Conservation (phyloP, 2,329 filamentous ascomycete species). For the Laburnicola sp. region DNA sequence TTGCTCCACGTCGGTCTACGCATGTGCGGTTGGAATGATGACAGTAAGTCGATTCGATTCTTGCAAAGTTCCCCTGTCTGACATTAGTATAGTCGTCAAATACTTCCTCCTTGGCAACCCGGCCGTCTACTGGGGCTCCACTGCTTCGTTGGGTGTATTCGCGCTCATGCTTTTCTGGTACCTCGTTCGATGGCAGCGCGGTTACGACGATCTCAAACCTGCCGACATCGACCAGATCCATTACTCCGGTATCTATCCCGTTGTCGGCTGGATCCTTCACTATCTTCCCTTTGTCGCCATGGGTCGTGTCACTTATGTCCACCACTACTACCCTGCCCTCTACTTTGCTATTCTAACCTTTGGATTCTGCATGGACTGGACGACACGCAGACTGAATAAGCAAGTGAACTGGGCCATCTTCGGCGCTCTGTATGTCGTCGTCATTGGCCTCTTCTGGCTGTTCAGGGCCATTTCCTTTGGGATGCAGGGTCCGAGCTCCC, state of each 20-base stretch:
- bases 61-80: background rate
- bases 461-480: constrained; percentile 97
- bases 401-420: constrained; percentile 71
- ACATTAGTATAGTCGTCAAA: constrained; percentile 65
- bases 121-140: constrained; percentile 92
- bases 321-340: constrained; percentile 97
- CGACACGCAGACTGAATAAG: constrained; percentile 67
- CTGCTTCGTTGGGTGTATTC: constrained; percentile 74
- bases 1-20: constrained; percentile 91
- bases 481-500: constrained; percentile 80
- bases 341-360: constrained; percentile 93
- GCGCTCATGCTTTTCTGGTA: constrained; percentile 79
- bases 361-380: constrained; percentile 88
- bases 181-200: constrained; percentile 91
- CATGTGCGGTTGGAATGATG: constrained; percentile 98
- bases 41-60: constrained; percentile 51
- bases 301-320: constrained; percentile 98
- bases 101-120: constrained; percentile 99
- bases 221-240: constrained; percentile 90
- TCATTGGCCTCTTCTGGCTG: constrained; percentile 81
- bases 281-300: constrained; percentile 96
- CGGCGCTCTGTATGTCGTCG: constrained; percentile 68
- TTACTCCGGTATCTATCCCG: constrained; percentile 87
- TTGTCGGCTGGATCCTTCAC: constrained; percentile 93
- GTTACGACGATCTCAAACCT: constrained; percentile 79